Base-by-base conservation (phyloP, 768 basidiomycete genomes). In the Mycena galopus region DNA sequence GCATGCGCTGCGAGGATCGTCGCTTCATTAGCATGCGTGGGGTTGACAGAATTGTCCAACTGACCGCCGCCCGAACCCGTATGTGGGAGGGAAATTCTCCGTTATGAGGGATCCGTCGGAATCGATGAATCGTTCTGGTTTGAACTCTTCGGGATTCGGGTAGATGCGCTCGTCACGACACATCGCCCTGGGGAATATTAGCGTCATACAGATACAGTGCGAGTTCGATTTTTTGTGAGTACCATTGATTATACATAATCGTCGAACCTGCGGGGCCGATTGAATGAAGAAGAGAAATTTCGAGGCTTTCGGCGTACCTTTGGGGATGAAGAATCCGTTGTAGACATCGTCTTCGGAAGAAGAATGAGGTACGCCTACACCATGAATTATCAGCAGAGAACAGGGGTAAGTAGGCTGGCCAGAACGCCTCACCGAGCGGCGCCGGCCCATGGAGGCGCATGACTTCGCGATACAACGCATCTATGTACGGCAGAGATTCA, bases 51-150 rank as follows among this genome's bases (percentile, higher is more conserved):
- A 9, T 12, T 10, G 12, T n/a, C n/a, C n/a, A 35, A 68, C 74
- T 30, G n/a, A 73, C 75, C 75, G 60, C 30, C 73, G 19, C n/a
- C 75, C 73, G 42, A 71, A 74, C 1, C 75, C 73, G 25, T 71
- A 76, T 14, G 73, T 69, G 2, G 73, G 68, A 21, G 69, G 67
- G 59, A 70, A 74, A 44, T 70, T 66, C 14, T 76, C 69, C 1
- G 53, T 63, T 27, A 76, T 67, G 27, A 69, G 56, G 55, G 62
- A 32, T 33, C 75, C 75, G 47, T 77, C 75, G n/a, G 71, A 56
- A 7, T 58, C 60, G 17, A 82, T 74, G 65, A 82, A 86, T 14
- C 85, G 79, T 37, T 84, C 84, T 4, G 84, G 86, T 0, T 69
- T 73, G 73, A 86, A 86, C 23, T 77, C 73, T 9, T 79, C 79